phyloP scores from a whole-genome alignment of 305 asterid genomes.

The Petunia hybrid region DNA sequence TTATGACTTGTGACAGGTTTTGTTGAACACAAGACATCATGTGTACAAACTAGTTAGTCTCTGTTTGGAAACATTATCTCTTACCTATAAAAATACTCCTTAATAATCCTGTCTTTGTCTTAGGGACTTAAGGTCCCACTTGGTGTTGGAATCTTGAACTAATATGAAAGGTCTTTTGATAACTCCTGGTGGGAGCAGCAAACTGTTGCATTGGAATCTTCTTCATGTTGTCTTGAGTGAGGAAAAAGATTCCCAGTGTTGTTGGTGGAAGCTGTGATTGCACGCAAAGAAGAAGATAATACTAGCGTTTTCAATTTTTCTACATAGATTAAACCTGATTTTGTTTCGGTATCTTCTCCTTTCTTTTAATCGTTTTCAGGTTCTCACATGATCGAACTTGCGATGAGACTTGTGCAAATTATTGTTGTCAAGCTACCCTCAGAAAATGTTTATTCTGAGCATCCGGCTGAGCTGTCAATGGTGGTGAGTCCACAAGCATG shows the following conservation, averaged over 20 bases:
- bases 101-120: slow-evolving; percentile 28
- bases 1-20: background rate
- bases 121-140: slow-evolving; percentile 22
- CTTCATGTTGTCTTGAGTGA: slow-evolving; percentile 1
- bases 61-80: slow-evolving; percentile 26
- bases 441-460: too few relatives aligned
- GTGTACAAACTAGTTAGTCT: slow-evolving; percentile 27
- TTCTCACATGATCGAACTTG: too few relatives aligned
- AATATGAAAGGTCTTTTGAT: slow-evolving; percentile 26
- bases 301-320: too few relatives aligned
- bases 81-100: background rate
- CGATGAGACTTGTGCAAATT: too few relatives aligned
- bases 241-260: background rate
- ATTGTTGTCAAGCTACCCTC: too few relatives aligned
- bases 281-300: too few relatives aligned
- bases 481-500: too few relatives aligned
- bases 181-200: slow-evolving; percentile 5
- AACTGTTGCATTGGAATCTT: slow-evolving; percentile 20
- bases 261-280: background rate
- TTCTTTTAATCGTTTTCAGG: too few relatives aligned
- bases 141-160: slow-evolving; percentile 28
- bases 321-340: too few relatives aligned
- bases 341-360: too few relatives aligned
- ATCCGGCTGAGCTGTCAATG: too few relatives aligned
- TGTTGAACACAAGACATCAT: slow-evolving; percentile 14